These are phyloP conservation scores for Hyphopichia buzzinii DNA, from an alignment of 1,139 yeast species.

Conservation along the genomic window DNA sequence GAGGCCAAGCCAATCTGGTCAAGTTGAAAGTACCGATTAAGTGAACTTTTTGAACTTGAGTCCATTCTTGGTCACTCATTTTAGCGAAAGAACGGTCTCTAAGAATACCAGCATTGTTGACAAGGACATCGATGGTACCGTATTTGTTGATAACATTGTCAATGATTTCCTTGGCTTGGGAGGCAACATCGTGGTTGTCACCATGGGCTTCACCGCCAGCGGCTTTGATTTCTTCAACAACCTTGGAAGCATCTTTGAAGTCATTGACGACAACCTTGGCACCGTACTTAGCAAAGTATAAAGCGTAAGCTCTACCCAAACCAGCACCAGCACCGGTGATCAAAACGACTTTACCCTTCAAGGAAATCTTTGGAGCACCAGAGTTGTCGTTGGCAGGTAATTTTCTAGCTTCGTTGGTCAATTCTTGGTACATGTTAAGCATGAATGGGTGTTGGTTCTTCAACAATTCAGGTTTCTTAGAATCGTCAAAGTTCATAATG, in stretches of 20 bases:
- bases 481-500: slow-evolving; percentile 58
- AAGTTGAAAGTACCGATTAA: slow-evolving; percentile 78
- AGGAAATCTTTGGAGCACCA: slow-evolving; percentile 50
- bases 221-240: slow-evolving; percentile 73
- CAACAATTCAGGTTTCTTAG: slow-evolving; percentile 50
- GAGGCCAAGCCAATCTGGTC: slow-evolving; percentile 92
- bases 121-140: slow-evolving; percentile 82
- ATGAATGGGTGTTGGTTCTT: slow-evolving; percentile 65
- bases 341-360: slow-evolving; percentile 82
- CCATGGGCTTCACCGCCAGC: slow-evolving; percentile 85
- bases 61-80: slow-evolving; percentile 85
- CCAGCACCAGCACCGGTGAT: slow-evolving; percentile 98
- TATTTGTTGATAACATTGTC: slow-evolving; percentile 73
- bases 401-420: slow-evolving; percentile 50
- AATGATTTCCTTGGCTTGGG: slow-evolving; percentile 72
- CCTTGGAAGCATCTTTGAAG: slow-evolving; percentile 70
- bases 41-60: slow-evolving; percentile 77
- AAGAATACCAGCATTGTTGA: slow-evolving; percentile 93
- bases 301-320: slow-evolving; percentile 87
- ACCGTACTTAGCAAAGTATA: slow-evolving; percentile 82
- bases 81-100: slow-evolving; percentile 87
- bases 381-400: slow-evolving; percentile 58
- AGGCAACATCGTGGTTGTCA: slow-evolving; percentile 78
- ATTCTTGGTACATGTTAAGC: slow-evolving; percentile 58
- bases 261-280: slow-evolving; percentile 96